These are phyloP conservation scores for Phycomyces blakesleeanus DNA, from an alignment of 192 early-diverging fungal species.

Conservation along the genomic window DNA sequence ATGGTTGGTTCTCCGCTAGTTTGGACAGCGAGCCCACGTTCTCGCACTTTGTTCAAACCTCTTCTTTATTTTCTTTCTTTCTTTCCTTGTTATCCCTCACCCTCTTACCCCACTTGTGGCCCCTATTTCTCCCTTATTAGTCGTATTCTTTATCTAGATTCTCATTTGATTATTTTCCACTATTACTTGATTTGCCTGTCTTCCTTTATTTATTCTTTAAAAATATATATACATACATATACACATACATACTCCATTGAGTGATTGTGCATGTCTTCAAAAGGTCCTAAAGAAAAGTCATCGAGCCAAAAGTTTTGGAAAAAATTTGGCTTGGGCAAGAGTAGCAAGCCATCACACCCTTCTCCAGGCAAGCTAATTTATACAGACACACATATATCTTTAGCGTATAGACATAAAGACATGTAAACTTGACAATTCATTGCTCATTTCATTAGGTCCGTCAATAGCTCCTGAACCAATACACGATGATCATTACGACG, in stretches of 20 bases:
- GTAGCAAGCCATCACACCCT: constrained; percentile 2
- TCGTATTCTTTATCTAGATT: neutral
- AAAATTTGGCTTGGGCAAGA: constrained; percentile 26
- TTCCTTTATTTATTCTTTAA: neutral
- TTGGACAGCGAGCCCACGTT: neutral
- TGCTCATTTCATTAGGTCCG: neutral
- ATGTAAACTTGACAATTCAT: neutral
- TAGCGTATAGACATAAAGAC: neutral
- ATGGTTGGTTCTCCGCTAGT: too few species aligned
- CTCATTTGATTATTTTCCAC: neutral
- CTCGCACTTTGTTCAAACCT: neutral
- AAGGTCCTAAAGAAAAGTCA: constrained; percentile 21
- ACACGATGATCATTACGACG: neutral
- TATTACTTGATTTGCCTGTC: neutral
- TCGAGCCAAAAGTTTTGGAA: constrained; percentile 27
- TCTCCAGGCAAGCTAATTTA: neutral
- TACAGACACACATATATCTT: neutral
- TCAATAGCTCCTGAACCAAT: neutral
- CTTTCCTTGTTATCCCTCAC: neutral
- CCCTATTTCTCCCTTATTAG: too few species aligned
- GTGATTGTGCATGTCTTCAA: constrained; percentile 16
- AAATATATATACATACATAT: neutral
- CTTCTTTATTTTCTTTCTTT: constrained; percentile 1
- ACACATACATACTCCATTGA: neutral
- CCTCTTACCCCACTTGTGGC: neutral